Evolutionary conservation across 208 protist species (phyloP).

Genomic region (Crithidia brevicula): DNA sequence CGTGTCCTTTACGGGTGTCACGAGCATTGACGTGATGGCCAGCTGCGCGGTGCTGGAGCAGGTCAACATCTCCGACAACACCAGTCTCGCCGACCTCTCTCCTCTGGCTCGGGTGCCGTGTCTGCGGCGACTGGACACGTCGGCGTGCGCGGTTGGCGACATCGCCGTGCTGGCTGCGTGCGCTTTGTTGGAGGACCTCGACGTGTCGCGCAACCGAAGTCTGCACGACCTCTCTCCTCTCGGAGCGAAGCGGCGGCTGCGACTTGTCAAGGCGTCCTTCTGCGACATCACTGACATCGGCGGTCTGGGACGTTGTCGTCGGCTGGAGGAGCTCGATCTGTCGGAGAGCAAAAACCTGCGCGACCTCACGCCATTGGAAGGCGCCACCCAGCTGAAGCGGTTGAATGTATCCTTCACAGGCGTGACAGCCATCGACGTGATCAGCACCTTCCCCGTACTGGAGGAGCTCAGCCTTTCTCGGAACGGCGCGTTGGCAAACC

Average conservation of each 20-base stretch:
- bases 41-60: conserved; percentile 4
- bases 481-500: neutral
- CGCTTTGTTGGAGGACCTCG: conserved; percentile 10
- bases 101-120: neutral
- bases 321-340: conserved; percentile 9
- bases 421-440: neutral
- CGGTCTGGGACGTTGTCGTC: conserved; percentile 2
- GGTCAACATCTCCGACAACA: conserved; percentile 10
- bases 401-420: conserved; percentile 9
- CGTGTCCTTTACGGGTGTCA: conserved; percentile 3
- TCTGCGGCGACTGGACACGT: conserved; percentile 7
- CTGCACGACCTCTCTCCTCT: conserved; percentile 4
- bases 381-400: conserved; percentile 1
- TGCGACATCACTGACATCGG: conserved; percentile 13
- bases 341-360: conserved; percentile 3
- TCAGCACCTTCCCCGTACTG: conserved; percentile 1
- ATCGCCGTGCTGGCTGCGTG: conserved; percentile 5
- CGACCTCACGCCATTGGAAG: conserved; percentile 1
- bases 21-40: neutral
- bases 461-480: conserved; percentile 9
- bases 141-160: neutral
- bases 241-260: conserved; percentile 10
- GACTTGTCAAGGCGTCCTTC: conserved; percentile 8
- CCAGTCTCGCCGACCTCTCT: neutral
- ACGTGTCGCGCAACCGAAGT: conserved; percentile 8